These are phyloP conservation scores for Teratosphaeriaceae sp. DNA, from an alignment of 2,329 filamentous ascomycete species.

Conservation along the genomic window DNA sequence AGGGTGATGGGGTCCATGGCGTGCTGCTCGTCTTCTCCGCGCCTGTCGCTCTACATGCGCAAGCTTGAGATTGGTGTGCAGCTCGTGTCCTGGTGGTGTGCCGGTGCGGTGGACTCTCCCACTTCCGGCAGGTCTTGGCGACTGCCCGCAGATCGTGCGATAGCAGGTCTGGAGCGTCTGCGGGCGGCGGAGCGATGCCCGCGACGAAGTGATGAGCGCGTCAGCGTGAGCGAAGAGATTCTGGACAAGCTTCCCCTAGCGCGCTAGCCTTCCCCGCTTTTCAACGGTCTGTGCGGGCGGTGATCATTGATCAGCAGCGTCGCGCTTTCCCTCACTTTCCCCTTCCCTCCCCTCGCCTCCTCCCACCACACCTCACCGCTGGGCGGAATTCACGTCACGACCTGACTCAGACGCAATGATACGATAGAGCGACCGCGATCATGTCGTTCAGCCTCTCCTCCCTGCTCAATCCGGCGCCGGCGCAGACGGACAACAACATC, in stretches of 20 bases:
- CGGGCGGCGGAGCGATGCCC: no score
- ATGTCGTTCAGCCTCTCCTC: slow-evolving; percentile 27
- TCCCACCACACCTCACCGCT: background rate
- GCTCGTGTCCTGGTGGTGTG: no score
- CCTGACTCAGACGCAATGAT: background rate
- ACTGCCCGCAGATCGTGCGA: no score
- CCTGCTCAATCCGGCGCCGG: slow-evolving; percentile 32
- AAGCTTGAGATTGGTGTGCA: no score
- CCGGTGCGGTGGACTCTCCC: no score
- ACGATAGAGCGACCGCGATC: slow-evolving; percentile 1
- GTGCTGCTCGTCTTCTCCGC: no score
- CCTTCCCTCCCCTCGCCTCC: background rate
- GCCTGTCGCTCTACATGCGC: no score
- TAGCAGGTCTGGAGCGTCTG: no score
- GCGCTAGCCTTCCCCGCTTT: background rate
- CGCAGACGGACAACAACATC: slow-evolving; percentile 4
- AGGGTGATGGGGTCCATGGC: slow-evolving; percentile 2
- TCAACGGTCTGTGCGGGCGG: background rate
- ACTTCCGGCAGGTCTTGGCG: no score
- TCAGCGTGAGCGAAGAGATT: no score
- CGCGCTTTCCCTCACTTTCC: background rate
- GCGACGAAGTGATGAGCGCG: no score
- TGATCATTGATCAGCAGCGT: background rate
- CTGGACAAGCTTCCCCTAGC: no score
- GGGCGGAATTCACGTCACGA: background rate